A percentile compares a stretch with the other conserved stretches of the same genome.
phyloP scores from a whole-genome alignment of 2,329 filamentous ascomycete genomes.

The Monilinia aucupariae region DNA sequence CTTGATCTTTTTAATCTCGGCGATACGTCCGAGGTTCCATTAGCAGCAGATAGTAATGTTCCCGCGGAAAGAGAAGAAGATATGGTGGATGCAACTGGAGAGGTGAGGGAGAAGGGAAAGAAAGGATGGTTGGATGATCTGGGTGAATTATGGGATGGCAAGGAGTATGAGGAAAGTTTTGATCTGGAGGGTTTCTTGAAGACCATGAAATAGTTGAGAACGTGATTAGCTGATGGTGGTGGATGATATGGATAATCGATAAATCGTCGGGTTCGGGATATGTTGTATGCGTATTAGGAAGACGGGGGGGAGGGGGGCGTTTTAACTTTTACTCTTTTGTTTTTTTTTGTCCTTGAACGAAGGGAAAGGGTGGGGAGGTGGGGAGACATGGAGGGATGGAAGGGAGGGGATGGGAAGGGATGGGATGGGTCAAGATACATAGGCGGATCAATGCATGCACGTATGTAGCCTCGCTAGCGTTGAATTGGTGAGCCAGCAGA shows the following conservation, averaged over 20 bases:
- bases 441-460: too few species aligned
- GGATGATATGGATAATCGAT: not conserved
- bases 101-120: slow-evolving; percentile 90
- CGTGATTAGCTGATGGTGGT: not conserved
- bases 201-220: slow-evolving; percentile 56
- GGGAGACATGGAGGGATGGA: not conserved
- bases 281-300: not conserved
- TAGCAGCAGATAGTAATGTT: slow-evolving; percentile 48
- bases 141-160: slow-evolving; percentile 94
- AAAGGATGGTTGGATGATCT: slow-evolving; percentile 94
- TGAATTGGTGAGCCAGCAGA: too few species aligned
- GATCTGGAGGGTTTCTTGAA: slow-evolving; percentile 93
- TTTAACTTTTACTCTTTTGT: not conserved
- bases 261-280: not conserved
- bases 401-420: not conserved
- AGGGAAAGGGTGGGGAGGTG: too few species aligned
- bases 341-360: not conserved
- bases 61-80: slow-evolving; percentile 66
- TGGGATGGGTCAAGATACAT: too few species aligned
- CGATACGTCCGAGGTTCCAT: slow-evolving; percentile 66
- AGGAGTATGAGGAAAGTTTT: slow-evolving; percentile 97
- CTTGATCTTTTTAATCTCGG: slow-evolving; percentile 92
- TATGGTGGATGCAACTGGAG: slow-evolving; percentile 89
- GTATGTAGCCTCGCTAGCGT: too few species aligned
- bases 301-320: slow-evolving; percentile 4